A percentile compares a stretch with the other conserved stretches of the same genome.
These are phyloP conservation scores for Pestalotiopsis sp. DNA, from an alignment of 2,329 filamentous ascomycete genomes.

Conservation along the genomic window DNA sequence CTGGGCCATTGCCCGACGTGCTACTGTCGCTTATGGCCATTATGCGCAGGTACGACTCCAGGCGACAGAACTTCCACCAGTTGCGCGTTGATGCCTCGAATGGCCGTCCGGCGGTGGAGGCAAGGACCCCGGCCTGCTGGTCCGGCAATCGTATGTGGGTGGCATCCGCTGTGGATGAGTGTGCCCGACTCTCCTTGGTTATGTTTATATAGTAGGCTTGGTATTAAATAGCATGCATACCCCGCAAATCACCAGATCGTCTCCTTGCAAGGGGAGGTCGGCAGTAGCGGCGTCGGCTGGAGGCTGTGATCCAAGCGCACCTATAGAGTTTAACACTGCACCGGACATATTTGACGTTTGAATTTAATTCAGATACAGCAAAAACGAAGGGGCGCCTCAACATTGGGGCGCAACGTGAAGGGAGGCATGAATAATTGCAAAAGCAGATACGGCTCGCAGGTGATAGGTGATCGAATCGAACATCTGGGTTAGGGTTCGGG, in stretches of 20 bases:
- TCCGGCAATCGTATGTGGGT: neutral
- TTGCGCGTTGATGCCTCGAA: neutral
- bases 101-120: neutral
- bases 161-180: neutral
- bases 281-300: neutral
- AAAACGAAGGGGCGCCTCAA: neutral
- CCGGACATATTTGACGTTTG: neutral
- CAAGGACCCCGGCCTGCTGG: neutral
- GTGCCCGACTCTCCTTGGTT: neutral
- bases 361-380: neutral
- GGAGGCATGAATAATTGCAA: neutral
- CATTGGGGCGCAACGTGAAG: neutral
- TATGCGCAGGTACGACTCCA: neutral
- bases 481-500: neutral
- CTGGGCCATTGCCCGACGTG: neutral
- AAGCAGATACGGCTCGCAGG: neutral
- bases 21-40: neutral
- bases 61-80: neutral
- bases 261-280: neutral
- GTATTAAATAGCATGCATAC: neutral
- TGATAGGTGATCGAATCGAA: neutral
- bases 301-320: neutral
- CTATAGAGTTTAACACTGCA: neutral
- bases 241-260: constrained; percentile 6
- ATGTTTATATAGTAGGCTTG: neutral